Percentiles rank a stretch among this genome's conserved stretches.
These are phyloP conservation scores for Achlya hypogyna DNA, from an alignment of 352 stramenopile genomes.

Conservation along the genomic window DNA sequence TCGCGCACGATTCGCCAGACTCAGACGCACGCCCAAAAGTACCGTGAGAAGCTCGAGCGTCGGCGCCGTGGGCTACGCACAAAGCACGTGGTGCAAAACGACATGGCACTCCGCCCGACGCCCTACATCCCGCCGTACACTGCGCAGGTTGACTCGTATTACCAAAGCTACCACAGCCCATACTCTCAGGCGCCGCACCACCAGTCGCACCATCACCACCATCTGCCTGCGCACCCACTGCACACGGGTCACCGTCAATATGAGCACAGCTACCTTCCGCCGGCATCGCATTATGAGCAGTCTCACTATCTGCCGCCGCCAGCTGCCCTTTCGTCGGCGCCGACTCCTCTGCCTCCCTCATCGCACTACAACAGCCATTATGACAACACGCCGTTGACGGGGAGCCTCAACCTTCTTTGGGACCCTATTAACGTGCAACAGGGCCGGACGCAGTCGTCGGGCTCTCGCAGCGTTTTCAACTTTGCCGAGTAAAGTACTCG, in stretches of 20 bases:
- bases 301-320: background rate
- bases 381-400: background rate
- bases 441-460: background rate
- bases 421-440: background rate
- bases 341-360: background rate
- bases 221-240: background rate
- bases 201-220: background rate
- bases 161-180: background rate
- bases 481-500: background rate
- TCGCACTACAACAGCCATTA: background rate
- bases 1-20: constrained; percentile 20
- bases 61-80: constrained; percentile 15
- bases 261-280: background rate
- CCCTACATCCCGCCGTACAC: constrained; percentile 2
- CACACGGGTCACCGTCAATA: background rate
- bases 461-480: background rate
- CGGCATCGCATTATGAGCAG: background rate
- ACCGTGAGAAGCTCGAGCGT: constrained; percentile 18
- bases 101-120: background rate
- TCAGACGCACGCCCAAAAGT: constrained; percentile 20
- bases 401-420: constrained; percentile 1
- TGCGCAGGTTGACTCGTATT: constrained; percentile 5
- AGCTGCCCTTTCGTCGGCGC: background rate
- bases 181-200: background rate
- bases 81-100: constrained; percentile 6